phyloP scores from a whole-genome alignment of 2,329 filamentous ascomycete genomes.

The Pseudogymnoascus sp. region DNA sequence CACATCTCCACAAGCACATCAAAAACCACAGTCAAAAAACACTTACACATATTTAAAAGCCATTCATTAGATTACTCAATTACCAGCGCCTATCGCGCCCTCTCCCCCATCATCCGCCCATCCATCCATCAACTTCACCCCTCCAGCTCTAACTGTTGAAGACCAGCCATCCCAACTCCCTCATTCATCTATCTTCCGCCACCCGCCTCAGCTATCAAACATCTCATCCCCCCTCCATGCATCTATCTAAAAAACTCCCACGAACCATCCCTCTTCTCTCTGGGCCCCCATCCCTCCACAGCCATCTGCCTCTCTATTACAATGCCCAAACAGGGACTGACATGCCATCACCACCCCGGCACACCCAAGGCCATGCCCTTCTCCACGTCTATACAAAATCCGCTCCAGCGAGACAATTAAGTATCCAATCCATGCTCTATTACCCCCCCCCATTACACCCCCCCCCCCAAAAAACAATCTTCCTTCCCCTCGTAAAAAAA shows the following conservation, averaged over 20 bases:
- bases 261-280: not conserved
- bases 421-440: not conserved
- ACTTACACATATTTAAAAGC: not conserved
- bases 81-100: not conserved
- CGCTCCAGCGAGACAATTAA: not conserved
- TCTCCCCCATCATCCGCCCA: not conserved
- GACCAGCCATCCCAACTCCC: not conserved
- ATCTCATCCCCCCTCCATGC: not conserved
- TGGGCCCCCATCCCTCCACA: not conserved
- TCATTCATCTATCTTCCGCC: not conserved
- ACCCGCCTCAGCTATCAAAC: not conserved
- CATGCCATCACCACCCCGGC: not conserved
- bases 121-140: not conserved
- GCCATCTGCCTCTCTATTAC: not conserved
- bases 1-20: not conserved
- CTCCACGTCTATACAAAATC: not conserved
- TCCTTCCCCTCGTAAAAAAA: too few relatives aligned
- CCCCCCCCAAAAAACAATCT: too few relatives aligned
- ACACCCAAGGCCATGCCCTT: not conserved
- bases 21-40: not conserved
- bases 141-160: not conserved
- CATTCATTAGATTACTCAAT: slow-evolving; percentile 1
- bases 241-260: not conserved
- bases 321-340: not conserved
- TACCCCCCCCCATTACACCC: not conserved